Percentiles rank a stretch among this genome's conserved stretches.
Evolutionary conservation across 2,329 filamentous ascomycete species (phyloP).

Genomic region (Aspergillus ruber): DNA sequence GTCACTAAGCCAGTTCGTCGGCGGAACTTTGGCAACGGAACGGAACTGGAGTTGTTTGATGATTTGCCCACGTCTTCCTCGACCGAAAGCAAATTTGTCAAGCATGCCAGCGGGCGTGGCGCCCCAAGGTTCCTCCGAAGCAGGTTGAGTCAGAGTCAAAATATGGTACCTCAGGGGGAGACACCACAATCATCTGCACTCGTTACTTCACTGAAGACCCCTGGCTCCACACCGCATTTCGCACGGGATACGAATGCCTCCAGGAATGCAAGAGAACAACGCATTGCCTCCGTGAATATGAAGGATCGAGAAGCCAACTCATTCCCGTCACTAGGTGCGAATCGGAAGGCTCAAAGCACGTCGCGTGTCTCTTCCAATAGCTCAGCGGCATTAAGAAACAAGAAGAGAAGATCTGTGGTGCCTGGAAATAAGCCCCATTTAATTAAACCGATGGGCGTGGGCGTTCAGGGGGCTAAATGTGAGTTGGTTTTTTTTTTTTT

Average conservation of each 20-base stretch:
- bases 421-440: constrained; percentile 64
- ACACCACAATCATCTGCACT: constrained; percentile 53
- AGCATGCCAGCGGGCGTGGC: constrained; percentile 65
- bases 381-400: constrained; percentile 44
- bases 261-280: constrained; percentile 57
- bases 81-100: constrained; percentile 74
- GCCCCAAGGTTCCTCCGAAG: constrained; percentile 57
- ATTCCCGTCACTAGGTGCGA: constrained; percentile 48
- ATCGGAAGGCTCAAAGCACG: constrained; percentile 53
- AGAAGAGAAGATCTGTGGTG: constrained; percentile 32
- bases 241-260: constrained; percentile 62
- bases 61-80: constrained; percentile 84
- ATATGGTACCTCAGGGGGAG: constrained; percentile 23
- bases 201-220: constrained; percentile 45
- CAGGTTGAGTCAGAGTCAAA: constrained; percentile 42
- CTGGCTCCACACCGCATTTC: constrained; percentile 54
- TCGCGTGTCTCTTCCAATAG: constrained; percentile 44
- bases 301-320: constrained; percentile 39
- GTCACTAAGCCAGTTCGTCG: constrained; percentile 65
- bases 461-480: constrained; percentile 74
- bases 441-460: constrained; percentile 73
- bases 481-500: constrained; percentile 32
- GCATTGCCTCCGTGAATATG: constrained; percentile 42
- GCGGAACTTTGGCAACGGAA: constrained; percentile 81
- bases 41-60: constrained; percentile 88